Evolutionary conservation across 345 rosid species (phyloP), one percentile per base, ranked within the genome.

Genomic region (Microthlaspi erraticum): DNA sequence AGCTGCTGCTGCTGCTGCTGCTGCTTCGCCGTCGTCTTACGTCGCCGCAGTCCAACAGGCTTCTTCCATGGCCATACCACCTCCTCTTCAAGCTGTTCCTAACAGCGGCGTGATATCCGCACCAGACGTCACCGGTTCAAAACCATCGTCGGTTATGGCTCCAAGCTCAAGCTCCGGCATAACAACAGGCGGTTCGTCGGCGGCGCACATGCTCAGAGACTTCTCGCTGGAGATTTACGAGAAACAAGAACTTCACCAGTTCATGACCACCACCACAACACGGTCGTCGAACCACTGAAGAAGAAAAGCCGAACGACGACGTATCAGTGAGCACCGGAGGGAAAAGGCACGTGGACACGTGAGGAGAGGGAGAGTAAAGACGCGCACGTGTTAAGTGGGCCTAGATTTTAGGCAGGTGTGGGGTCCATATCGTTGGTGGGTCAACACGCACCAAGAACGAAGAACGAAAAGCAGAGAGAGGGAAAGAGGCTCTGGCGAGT

Each of bases 181-280:
- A 38, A 42, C 58, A 8, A 49, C 49, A 4, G 34, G 75, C 0
- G 82, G 81, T 5, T 43, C 79, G 12, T 52, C 75, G 0, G 56
- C 80, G 2, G 77, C 92, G 5, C 86, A 83, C 64, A 85, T 71
- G 84, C 87, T 89, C 1, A 77, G 94, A 63, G 94, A 89, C 69
- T 86, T 92, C 66, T 87, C 96, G 6, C 60, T 87, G 70, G 93
- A 87, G 83, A 83, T 85, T 73, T 84, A 77, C 81, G 90, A 92
- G 10, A 84, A 84, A 45, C 85, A 83, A 60, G 91, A 92, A 79
- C 88, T 85, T 20, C 76, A 74, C 23, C 91, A 83, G 73, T 80
- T 87, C 81, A 79, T 84, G 91, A 66, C 76, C 51, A 69, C 68
- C 11, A 67, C 64, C 13, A 16, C 71, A 8, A 48, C 65, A 37